phyloP scores from a whole-genome alignment of 2,329 filamentous ascomycete species.

The Neofusicoccum sp. region DNA sequence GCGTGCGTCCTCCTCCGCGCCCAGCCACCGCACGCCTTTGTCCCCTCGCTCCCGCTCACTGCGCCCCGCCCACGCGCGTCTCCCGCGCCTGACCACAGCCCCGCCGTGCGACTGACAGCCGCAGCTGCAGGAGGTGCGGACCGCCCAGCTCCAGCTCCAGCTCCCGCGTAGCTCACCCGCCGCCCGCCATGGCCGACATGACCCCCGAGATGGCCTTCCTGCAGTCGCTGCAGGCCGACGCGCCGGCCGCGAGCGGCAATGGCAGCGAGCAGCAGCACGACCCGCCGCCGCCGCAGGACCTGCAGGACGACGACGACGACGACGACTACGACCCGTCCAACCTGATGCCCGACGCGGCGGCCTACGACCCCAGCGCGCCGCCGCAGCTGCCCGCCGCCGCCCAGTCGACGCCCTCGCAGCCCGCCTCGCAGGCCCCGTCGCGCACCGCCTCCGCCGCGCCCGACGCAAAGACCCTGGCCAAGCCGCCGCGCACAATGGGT shows the following conservation, averaged over 20 bases:
- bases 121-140: slow-evolving; percentile 7
- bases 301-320: slow-evolving; percentile 30
- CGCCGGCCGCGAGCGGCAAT: slow-evolving; percentile 39
- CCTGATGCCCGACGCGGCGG: slow-evolving; percentile 28
- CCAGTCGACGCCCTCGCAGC: slow-evolving; percentile 31
- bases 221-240: slow-evolving; percentile 50
- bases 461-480: slow-evolving; percentile 30
- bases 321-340: slow-evolving; percentile 39
- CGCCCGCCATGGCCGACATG: slow-evolving; percentile 52
- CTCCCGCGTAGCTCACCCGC: neutral
- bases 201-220: slow-evolving; percentile 58
- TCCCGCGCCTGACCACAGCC: neutral
- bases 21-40: slow-evolving; percentile 1
- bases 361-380: slow-evolving; percentile 26
- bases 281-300: slow-evolving; percentile 22
- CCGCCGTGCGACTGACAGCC: slow-evolving; percentile 11
- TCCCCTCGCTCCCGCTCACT: neutral
- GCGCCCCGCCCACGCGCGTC: slow-evolving; percentile 2
- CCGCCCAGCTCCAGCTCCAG: slow-evolving; percentile 1
- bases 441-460: slow-evolving; percentile 23
- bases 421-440: slow-evolving; percentile 25
- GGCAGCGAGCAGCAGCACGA: slow-evolving; percentile 36
- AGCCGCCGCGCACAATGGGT: slow-evolving; percentile 57
- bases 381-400: slow-evolving; percentile 26
- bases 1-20: neutral